phyloP scores from a whole-genome alignment of 208 protist species.

The Wallacemonas rigidus region DNA sequence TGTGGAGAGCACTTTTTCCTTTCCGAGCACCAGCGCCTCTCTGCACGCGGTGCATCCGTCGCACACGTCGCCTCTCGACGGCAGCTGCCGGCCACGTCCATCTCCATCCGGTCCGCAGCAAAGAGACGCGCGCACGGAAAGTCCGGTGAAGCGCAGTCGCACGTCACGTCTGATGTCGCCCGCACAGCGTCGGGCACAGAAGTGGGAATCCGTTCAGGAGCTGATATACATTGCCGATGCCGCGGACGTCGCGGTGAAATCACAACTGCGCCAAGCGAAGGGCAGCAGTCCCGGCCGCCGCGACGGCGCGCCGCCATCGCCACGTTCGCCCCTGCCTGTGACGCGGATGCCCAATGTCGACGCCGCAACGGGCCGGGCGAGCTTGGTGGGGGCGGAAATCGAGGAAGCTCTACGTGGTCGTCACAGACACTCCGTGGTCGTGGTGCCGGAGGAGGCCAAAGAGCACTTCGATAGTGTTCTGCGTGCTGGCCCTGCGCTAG shows the following conservation, averaged over 20 bases:
- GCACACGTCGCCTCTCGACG: no score
- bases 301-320: no score
- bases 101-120: no score
- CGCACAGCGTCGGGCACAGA: slow-evolving; percentile 2
- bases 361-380: not conserved
- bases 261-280: not conserved
- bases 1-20: not conserved
- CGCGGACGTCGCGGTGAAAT: not conserved
- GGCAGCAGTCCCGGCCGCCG: no score
- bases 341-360: no score
- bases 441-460: not conserved
- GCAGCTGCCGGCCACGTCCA: no score
- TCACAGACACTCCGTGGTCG: slow-evolving; percentile 10
- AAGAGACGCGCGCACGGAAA: no score
- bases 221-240: slow-evolving; percentile 8
- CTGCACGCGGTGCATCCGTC: no score
- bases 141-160: no score
- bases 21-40: not conserved
- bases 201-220: slow-evolving; percentile 5
- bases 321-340: no score
- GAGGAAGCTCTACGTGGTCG: slow-evolving; percentile 5
- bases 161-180: not conserved
- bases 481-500: not conserved
- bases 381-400: not conserved
- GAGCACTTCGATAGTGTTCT: slow-evolving; percentile 4